Base-by-base conservation (phyloP, 2,329 filamentous ascomycete genomes). In the Talaromyces islandicus region DNA sequence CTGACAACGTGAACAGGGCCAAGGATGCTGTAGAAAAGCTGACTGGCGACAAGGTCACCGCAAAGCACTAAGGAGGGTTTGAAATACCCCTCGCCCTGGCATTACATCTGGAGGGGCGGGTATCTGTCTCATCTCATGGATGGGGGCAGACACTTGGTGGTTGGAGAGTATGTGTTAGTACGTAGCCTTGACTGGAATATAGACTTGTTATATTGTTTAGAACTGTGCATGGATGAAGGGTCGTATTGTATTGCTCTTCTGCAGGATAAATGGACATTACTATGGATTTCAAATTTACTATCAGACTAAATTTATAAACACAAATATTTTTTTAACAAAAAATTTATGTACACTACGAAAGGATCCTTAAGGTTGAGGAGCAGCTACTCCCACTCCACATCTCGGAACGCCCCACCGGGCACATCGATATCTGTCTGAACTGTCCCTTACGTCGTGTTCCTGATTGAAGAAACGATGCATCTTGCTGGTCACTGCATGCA, bases 11-110 rank as follows among this genome's bases (percentile, higher is more conserved):
- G 62, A 62, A 73, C 65, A 85, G 85, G 72, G 85, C 85, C 64
- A 88, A 88, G 73, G 85, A 88, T 69, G 78, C 80, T 68, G 84
- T 87, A 64, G 84, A 87, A 77, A 86, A 85, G 76, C 73, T 85
- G 68, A 88, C 85, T 43, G 85, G 85, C 67, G 85, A 88, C 38
- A 69, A 75, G 62, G 84, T 87, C 68, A 86, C 84, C 63, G 84
- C 84, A 48, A 87, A 87, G 79, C 85, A 87, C 76, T 87, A 46
- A 83, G 74, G 68, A 70, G 69, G 68, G 71, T 72, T 72, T 75
- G 72, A 72, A 65, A 75, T 69, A 73, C 71, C 71, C 69, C 72
- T 72, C 69, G 68, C 55, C 66, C 64, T 46, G 43, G 43, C 43
- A 24, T 46, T 46, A 24, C 21, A 24, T 46, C 43, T 46, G 19